A percentile compares a stretch with the other conserved stretches of the same genome.
Evolutionary conservation across 192 early-diverging fungal genomes (phyloP).

Genomic region (Umbelopsis vinacea): DNA sequence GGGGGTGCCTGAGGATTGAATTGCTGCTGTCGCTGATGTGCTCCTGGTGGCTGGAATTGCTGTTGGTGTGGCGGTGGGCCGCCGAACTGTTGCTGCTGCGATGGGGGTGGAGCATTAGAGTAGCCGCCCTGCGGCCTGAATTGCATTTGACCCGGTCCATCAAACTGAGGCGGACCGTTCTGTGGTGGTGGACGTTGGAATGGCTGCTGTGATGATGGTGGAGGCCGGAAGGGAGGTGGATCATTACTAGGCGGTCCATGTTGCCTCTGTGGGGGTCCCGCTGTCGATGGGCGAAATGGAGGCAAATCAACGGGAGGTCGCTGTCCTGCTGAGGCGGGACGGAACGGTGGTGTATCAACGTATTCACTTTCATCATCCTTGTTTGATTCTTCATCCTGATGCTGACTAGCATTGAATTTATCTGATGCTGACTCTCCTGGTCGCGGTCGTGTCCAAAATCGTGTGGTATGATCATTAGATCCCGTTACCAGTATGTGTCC

Average conservation of each 20-base stretch:
- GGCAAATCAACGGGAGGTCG: constrained; percentile 34
- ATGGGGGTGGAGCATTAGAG: neutral
- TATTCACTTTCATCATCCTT: constrained; percentile 49
- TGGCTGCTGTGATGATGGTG: constrained; percentile 22
- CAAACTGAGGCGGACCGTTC: constrained; percentile 12
- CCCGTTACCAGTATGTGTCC: constrained; percentile 94
- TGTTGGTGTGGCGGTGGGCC: constrained; percentile 10
- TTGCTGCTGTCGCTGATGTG: constrained; percentile 18
- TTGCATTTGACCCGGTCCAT: constrained; percentile 10
- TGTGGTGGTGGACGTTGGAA: neutral
- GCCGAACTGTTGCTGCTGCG: neutral
- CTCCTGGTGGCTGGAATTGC: neutral
- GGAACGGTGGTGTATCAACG: constrained; percentile 37
- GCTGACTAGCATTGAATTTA: constrained; percentile 59
- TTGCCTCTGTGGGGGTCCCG: neutral
- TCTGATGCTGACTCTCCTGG: constrained; percentile 73
- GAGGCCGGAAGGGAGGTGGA: constrained; percentile 35
- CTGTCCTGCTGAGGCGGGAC: constrained; percentile 25
- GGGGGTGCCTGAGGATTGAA: constrained; percentile 16
- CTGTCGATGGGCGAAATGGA: constrained; percentile 38
- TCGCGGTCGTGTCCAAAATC: constrained; percentile 93
- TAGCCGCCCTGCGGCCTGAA: constrained; percentile 13
- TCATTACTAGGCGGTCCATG: neutral
- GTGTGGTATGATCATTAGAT: constrained; percentile 94
- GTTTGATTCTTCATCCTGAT: constrained; percentile 47